These are phyloP conservation scores for Kluyveromyces marxianus DNA, from an alignment of 1,139 yeast genomes.

Conservation along the genomic window DNA sequence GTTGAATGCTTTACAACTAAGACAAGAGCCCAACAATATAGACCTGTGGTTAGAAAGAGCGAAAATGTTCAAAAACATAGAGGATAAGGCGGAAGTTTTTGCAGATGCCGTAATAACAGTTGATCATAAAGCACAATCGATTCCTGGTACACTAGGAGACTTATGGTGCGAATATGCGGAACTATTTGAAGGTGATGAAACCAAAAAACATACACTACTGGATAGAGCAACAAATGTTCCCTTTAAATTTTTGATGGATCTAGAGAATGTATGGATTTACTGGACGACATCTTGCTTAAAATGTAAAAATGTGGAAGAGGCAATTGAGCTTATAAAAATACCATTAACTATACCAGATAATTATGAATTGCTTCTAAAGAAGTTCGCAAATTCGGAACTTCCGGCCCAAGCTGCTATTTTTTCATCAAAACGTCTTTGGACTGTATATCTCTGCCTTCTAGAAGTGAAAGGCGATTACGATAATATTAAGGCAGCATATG, in stretches of 20 bases:
- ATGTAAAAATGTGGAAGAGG: conserved; percentile 41
- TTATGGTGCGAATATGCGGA: conserved; percentile 69
- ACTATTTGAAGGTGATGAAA: conserved; percentile 58
- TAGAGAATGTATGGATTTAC: conserved; percentile 57
- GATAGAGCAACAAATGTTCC: conserved; percentile 69
- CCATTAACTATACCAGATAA: conserved; percentile 42
- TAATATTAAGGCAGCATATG: conserved; percentile 45
- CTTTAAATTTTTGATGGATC: conserved; percentile 51
- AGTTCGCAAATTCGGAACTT: conserved; percentile 22
- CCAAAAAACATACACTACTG: conserved; percentile 39
- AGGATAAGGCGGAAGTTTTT: conserved; percentile 47
- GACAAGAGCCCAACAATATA: conserved; percentile 56
- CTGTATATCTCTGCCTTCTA: conserved; percentile 62
- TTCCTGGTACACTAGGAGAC: conserved; percentile 37
- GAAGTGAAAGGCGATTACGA: conserved; percentile 43
- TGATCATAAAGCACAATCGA: conserved; percentile 50
- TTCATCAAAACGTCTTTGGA: conserved; percentile 62
- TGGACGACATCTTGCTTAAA: conserved; percentile 66
- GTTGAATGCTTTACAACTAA: conserved; percentile 57
- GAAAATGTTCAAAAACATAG: conserved; percentile 35
- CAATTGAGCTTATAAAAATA: conserved; percentile 45
- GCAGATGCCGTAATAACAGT: conserved; percentile 62
- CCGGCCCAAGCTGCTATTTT: conserved; percentile 55
- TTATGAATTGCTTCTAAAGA: conserved; percentile 19
- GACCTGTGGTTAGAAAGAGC: conserved; percentile 64